Base-by-base conservation (phyloP, 2,329 filamentous ascomycete genomes). In the Fusarium sp. region DNA sequence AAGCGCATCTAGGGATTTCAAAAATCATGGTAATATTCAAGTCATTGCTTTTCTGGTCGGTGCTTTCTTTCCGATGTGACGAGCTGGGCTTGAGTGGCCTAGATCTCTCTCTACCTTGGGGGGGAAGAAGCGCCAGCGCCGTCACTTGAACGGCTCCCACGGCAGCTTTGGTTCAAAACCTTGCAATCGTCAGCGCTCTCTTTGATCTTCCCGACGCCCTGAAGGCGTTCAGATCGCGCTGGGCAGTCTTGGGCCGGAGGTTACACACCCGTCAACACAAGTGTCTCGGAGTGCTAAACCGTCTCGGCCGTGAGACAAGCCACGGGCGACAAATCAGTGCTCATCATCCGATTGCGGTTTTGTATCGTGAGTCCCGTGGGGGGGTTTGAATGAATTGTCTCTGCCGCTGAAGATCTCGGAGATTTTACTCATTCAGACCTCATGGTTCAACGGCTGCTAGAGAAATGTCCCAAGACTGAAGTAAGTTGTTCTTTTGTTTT, bases 171-270 rank as follows among this genome's bases (percentile, higher is more conserved):
- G 50, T 16, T 35, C 13, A 29, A 42, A 64, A 31, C 47, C 27
- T 54, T 33, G 50, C 61, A 74, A 79, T 81, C 80, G 81, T 82
- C 80, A 82, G 80, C 65, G 80, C 80, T 82, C 80, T 91, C 89
- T 90, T 91, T 91, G 86, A 84, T 90, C 88, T 80, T 88, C 88
- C 87, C 81, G 63, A 77, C 76, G 73, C 79, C 78, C 65, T 63
- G 65, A 50, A 47, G 73, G 76, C 78, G 74, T 77, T 82, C 81
- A 86, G 84, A 82, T 86, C 81, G 79, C 82, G 79, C 68, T 74
- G 76, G 66, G 63, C 60, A 74, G 45, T 61, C 56, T 70, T 56
- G 20, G 25, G 22, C 38, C 59, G 35, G 73, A 68, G 73, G 73
- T 71, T 75, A 75, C 56, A 42, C 69, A 73, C 70, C 56, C 25